phyloP scores from a whole-genome alignment of 345 rosid species.

The Moricandia arvensis region DNA sequence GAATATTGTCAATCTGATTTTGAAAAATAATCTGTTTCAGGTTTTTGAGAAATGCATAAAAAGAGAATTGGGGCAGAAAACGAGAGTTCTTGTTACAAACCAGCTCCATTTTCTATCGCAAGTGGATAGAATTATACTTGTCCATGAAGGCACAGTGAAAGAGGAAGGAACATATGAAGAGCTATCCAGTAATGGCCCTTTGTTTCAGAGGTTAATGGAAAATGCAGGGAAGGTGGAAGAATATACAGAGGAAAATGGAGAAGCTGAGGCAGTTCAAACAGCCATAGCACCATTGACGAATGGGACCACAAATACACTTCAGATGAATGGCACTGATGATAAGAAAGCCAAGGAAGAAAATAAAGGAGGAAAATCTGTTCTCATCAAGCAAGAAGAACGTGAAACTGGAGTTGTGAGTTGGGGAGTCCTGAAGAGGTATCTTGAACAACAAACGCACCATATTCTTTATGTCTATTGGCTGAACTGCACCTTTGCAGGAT shows the following conservation, averaged over 20 bases:
- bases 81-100: constrained; percentile 98
- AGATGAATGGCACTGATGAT: constrained; percentile 41
- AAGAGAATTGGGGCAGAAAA: constrained; percentile 75
- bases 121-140: constrained; percentile 89
- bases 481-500: constrained; percentile 11
- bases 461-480: not conserved
- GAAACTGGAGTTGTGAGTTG: constrained; percentile 93
- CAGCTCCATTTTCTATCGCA: constrained; percentile 97
- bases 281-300: constrained; percentile 47
- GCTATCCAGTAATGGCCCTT: constrained; percentile 66
- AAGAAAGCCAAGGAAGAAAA: constrained; percentile 43
- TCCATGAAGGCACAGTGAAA: constrained; percentile 88
- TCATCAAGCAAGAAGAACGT: constrained; percentile 95
- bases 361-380: constrained; percentile 67
- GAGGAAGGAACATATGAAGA: constrained; percentile 97
- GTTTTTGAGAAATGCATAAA: constrained; percentile 94
- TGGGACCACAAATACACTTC: constrained; percentile 50
- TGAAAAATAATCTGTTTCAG: constrained; percentile 39
- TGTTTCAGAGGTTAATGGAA: constrained; percentile 91
- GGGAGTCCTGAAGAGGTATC: constrained; percentile 77
- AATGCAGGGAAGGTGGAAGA: constrained; percentile 99
- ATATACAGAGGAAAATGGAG: constrained; percentile 70
- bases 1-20: not conserved
- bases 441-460: constrained; percentile 14
- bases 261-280: constrained; percentile 47